Evolutionary conservation across 1,284 basidiomycete genomes (phyloP), one percentile per base, ranked within the genome.

Genomic region (Trametes polyzona): DNA sequence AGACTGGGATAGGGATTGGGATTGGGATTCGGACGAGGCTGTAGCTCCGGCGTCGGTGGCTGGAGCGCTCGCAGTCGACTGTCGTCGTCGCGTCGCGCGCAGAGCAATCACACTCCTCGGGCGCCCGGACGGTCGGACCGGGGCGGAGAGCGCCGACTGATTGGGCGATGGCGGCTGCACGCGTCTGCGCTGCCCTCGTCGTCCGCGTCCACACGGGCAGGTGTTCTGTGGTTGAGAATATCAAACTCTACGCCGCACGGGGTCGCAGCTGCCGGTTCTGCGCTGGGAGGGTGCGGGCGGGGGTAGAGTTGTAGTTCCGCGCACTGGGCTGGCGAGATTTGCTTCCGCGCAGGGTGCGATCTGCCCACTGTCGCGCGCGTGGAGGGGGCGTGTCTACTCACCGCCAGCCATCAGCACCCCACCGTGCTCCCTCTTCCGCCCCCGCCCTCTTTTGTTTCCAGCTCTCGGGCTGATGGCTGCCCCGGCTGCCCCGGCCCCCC

Each of bases 361-460:
- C 65, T 62, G 61, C 51, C 47, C 46, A n/a, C n/a, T n/a, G n/a
- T n/a, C n/a, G n/a, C 50, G 52, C 55, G 57, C 52, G 57, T 59
- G 61, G 52, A 19, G 44, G 58, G 55, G 55, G 62, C 62, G 62
- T 58, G 62, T 55, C 62, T 63, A 63, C 62, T 63, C 58, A 63
- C 58, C 62, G 58, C 62, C 62, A 55, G 50, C 58, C 47, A 47
- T 43, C 35, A 17, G 30, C 46, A 26, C 19, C 39, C 32, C 41
- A 43, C 42, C 39, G 21, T 12, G 40, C 58, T 21, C 14, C 11
- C 54, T 8, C 35, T 26, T 30, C 42, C 44, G 24, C 55, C 27
- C 36, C 42, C 17, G 16, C 58, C 33, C 35, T 37, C 44, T 46
- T 47, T 43, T 41, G 43, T 48, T 44, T n/a, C 35, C 32, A 23